Conservation (phyloP, 768 basidiomycete species). For the Stropharia rugosoannulata region DNA sequence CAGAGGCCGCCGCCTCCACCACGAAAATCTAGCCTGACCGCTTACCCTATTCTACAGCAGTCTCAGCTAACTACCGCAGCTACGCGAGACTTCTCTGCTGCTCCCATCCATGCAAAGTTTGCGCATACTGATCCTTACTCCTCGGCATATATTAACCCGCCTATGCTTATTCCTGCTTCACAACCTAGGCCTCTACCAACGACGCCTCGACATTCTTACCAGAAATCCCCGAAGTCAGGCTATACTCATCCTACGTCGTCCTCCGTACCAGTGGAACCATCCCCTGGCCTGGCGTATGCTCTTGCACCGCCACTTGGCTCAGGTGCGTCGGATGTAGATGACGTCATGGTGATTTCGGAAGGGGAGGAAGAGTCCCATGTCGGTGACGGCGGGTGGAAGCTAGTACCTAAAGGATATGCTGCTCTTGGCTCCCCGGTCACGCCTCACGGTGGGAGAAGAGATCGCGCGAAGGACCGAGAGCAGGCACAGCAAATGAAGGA, state of each 20-base stretch:
- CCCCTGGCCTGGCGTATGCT: neutral
- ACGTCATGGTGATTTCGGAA: constrained; percentile 40
- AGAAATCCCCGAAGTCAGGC: neutral
- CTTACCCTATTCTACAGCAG: neutral
- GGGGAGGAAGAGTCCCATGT: constrained; percentile 45
- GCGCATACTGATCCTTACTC: neutral
- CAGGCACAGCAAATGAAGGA: constrained; percentile 14
- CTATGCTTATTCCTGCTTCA: neutral
- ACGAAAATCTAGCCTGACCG: neutral
- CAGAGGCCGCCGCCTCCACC: neutral
- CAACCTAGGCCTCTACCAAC: neutral
- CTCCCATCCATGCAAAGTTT: neutral
- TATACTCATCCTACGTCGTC: neutral
- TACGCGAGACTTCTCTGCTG: neutral
- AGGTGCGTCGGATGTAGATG: constrained; percentile 39
- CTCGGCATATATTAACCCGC: neutral
- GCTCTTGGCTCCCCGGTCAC: too few species aligned
- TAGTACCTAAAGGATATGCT: constrained; percentile 27
- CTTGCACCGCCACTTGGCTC: constrained; percentile 11
- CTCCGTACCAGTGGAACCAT: neutral
- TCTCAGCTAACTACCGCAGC: neutral
- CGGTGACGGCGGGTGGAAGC: constrained; percentile 52
- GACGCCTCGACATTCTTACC: neutral
- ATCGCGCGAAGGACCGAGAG: constrained; percentile 15
- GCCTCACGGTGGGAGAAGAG: too few species aligned